Evolutionary conservation across 2,329 filamentous ascomycete species (phyloP).

Genomic region (Raffaelea arxii): DNA sequence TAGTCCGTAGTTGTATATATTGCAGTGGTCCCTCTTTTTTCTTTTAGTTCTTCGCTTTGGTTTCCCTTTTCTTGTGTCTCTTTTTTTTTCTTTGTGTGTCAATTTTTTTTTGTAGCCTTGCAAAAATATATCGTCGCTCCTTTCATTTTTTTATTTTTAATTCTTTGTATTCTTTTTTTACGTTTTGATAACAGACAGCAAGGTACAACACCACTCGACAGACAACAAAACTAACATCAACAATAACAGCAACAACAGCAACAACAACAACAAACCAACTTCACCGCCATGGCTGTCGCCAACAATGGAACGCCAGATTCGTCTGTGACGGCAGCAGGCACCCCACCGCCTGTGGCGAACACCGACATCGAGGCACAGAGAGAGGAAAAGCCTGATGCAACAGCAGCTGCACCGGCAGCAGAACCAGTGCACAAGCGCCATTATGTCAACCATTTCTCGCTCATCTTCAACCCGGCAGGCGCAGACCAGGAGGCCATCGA

Average conservation of each 20-base stretch:
- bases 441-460: slow-evolving; percentile 34
- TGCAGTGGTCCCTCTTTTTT: background rate
- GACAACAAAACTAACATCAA: no score
- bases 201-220: no score
- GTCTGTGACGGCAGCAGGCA: background rate
- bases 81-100: background rate
- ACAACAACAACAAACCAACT: no score
- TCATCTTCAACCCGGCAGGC: slow-evolving; percentile 48
- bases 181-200: no score
- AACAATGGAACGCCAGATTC: background rate
- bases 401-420: background rate
- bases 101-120: background rate
- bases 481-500: slow-evolving; percentile 47
- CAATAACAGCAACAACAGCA: no score
- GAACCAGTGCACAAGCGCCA: slow-evolving; percentile 11
- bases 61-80: background rate
- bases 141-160: background rate
- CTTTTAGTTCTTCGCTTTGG: background rate
- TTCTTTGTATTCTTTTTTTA: no score
- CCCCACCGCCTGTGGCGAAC: background rate
- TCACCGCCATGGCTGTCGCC: background rate
- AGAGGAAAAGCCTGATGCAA: no score
- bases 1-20: background rate
- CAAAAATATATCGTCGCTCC: no score
- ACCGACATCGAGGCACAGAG: background rate